Evolutionary conservation across 306 rosid genomes (phyloP), one percentile per base, ranked within the genome.

Genomic region (Lathyrus oleraceus): DNA sequence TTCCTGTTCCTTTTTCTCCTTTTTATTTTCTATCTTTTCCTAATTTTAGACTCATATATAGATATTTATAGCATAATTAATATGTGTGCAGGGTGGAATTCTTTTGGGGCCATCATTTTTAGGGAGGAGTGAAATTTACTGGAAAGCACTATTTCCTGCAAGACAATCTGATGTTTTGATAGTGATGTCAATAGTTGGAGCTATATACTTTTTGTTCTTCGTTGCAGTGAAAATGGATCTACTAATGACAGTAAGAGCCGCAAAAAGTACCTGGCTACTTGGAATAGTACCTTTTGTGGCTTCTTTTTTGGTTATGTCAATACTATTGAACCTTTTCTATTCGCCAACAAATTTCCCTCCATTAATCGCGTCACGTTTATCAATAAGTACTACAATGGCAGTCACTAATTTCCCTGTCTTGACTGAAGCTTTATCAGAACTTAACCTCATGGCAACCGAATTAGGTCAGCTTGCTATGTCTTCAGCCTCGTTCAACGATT

Each of bases 71-170:
- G 39, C 39, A 35, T 35, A 35, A 7, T 35, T 8, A 35, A 35
- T 35, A 25, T 25, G 3, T 25, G 28, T 65, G 51, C 83, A 84
- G 88, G 77, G 66, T 14, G 88, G 88, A 25, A 67, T 84, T 48
- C 0, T 81, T 61, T 21, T 81, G 48, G 88, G 88, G 5, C 88
- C 88, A 0, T 39, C 85, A n/a, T 2, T 58, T 63, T 8, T 81
- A 14, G 85, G 83, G 56, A 47, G 19, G 0, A n/a, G 2, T 36
- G 10, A 10, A 19, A 1, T 1, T 1, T 65, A 65, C 21, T 27
- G 45, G 79, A 2, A 67, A 0, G 1, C 5, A 0, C 0, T 75
- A 6, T 75, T 75, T 61, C 81, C 71, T 1, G 3, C 74, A 23
- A 78, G 14, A 17, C 86, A 82, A 2, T 2, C 47, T 0, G 17